Conservation (phyloP, 352 stramenopile genomes). For the Phytophthora ohioensis region DNA sequence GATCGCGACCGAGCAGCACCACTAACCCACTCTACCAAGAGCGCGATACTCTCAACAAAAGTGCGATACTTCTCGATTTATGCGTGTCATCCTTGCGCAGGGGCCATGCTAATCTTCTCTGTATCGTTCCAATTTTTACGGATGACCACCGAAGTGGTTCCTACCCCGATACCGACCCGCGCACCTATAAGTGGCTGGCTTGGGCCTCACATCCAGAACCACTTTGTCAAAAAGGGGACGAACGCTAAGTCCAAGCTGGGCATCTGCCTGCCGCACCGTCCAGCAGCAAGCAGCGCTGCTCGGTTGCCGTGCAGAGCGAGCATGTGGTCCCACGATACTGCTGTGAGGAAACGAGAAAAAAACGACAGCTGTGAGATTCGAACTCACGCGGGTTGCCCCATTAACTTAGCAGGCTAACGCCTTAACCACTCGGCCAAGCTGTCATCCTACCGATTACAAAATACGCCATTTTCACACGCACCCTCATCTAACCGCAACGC, state of each 20-base stretch:
- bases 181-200: too few species aligned
- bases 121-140: slow-evolving; percentile 49
- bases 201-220: too few species aligned
- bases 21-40: background rate
- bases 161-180: too few species aligned
- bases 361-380: slow-evolving; percentile 35
- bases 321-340: too few species aligned
- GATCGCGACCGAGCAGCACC: too few species aligned
- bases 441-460: background rate
- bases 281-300: too few species aligned
- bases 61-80: slow-evolving; percentile 5
- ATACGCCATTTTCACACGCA: background rate
- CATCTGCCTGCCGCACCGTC: too few species aligned
- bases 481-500: too few species aligned
- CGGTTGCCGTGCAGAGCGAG: too few species aligned
- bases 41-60: background rate
- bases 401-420: background rate
- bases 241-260: too few species aligned
- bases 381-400: slow-evolving; percentile 21
- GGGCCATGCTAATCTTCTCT: slow-evolving; percentile 43
- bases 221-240: too few species aligned
- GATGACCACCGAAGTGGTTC: slow-evolving; percentile 32
- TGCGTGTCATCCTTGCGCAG: slow-evolving; percentile 38
- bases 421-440: slow-evolving; percentile 23
- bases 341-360: background rate